These are phyloP conservation scores for Sporothrix humicola DNA, from an alignment of 2,329 filamentous ascomycete species.

Conservation along the genomic window DNA sequence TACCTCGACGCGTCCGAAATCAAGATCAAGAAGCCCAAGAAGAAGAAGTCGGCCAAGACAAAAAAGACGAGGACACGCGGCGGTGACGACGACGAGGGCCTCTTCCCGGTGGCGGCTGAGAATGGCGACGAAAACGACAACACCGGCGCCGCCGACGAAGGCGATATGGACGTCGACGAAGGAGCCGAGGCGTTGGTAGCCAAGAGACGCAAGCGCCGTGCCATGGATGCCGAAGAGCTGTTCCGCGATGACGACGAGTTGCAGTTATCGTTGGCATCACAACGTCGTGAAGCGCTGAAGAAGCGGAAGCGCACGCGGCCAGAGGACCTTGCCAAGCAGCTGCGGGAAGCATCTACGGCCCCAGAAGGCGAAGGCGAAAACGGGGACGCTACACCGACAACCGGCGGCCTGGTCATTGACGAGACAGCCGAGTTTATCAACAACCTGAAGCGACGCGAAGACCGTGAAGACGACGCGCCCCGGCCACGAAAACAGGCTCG, in stretches of 20 bases:
- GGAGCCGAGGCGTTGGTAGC: constrained; percentile 45
- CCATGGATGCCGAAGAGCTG: constrained; percentile 61
- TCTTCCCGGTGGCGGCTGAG: constrained; percentile 53
- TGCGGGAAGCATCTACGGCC: constrained; percentile 66
- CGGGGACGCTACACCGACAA: constrained; percentile 3
- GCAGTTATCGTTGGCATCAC: constrained; percentile 82
- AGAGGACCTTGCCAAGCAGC: constrained; percentile 82
- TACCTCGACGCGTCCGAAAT: constrained; percentile 86
- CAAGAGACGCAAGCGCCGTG: constrained; percentile 64
- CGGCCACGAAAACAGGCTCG: constrained; percentile 2
- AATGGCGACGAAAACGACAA: constrained; percentile 46
- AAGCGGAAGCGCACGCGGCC: constrained; percentile 87
- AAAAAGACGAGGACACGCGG: constrained; percentile 73
- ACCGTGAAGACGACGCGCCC: constrained; percentile 51
- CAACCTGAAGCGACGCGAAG: constrained; percentile 73
- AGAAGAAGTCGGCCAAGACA: constrained; percentile 73
- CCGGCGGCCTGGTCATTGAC: constrained; percentile 81
- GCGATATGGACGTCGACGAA: constrained; percentile 76
- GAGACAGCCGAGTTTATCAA: constrained; percentile 95
- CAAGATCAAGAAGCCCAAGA: constrained; percentile 94
- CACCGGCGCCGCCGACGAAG: constrained; percentile 38
- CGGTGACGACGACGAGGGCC: constrained; percentile 64
- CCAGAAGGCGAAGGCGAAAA: constrained; percentile 48
- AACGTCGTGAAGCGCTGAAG: constrained; percentile 82
- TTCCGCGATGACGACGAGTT: constrained; percentile 73